Conservation (phyloP, 192 early-diverging fungal genomes). For the Backusella luteola region DNA sequence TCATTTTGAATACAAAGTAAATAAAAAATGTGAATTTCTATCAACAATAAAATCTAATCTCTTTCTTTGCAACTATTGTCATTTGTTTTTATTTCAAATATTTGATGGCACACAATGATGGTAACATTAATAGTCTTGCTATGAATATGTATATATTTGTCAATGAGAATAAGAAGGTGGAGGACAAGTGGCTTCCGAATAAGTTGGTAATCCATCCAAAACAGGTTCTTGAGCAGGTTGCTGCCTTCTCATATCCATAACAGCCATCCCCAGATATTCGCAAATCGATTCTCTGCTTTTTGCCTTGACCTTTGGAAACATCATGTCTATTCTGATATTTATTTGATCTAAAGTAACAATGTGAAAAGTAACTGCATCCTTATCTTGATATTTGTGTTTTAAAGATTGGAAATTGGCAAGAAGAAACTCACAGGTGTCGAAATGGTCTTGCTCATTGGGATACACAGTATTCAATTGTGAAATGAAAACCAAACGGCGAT, state of each 20-base stretch:
- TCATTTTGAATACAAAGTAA: conserved; percentile 15
- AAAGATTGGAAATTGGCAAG: background rate
- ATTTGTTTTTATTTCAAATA: background rate
- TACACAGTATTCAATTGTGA: background rate
- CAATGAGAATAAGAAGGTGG: background rate
- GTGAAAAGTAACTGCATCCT: background rate
- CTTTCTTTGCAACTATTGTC: background rate
- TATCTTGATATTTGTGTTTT: conserved; percentile 3
- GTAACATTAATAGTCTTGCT: background rate
- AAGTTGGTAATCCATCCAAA: background rate
- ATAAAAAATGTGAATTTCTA: background rate
- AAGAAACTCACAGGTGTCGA: background rate
- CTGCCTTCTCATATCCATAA: background rate
- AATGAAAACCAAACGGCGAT: background rate
- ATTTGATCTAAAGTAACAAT: background rate
- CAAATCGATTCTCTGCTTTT: background rate
- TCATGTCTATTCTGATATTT: background rate
- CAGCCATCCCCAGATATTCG: background rate
- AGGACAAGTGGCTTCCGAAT: background rate
- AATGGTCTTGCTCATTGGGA: background rate
- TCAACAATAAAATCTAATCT: background rate
- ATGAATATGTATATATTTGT: background rate
- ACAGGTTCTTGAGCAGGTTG: background rate
- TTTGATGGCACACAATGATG: background rate
- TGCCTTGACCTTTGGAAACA: background rate